Base-by-base conservation (phyloP, 768 basidiomycete species). In the Pleurotus ostreatus region DNA sequence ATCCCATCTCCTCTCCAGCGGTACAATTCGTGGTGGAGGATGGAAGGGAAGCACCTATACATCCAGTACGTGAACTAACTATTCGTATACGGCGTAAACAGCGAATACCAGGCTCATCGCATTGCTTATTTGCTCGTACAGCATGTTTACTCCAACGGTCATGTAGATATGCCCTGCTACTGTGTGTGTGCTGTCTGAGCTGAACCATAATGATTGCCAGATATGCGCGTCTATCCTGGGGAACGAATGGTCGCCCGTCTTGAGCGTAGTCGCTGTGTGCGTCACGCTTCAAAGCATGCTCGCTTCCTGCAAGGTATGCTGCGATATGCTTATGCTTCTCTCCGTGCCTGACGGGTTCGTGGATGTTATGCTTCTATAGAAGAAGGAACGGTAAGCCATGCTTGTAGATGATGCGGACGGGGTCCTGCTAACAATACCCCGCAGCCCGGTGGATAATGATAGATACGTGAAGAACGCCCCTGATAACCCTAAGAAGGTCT, bases 211-310 rank as follows among this genome's bases (percentile, higher is more conserved):
- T 47, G 15, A 23, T 15, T 61, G 22, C 20, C 57, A 94, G 88
- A 94, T 94, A 62, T 94, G 92, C 65, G 91, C 89, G 7, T 92
- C 89, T 12, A 93, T 95, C 56, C 82, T 95, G 6, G 93, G 91
- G 23, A 88, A 81, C 62, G 92, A 93, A 61, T 94, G 92, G 92
- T 91, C 89, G 8, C 92, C 91, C 0, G 90, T 92, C n/a, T 71
- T 93, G 60, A 91, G 87, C 59, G 90, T 91, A 18, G 77, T 86
- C 23, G 81, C 89, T 2, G 83, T 94, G 43, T 93, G 90, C 63
- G 81, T 93, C 15, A 94, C 92, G 3, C 71, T 95, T 46, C 93
- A 94, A 73, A 91, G 89, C 64, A 95, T 95, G 93, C 78, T 95
- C 56, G 93, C 91, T 20, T 92, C 89, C 5, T 92, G 89, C 82